A percentile compares a stretch with the other conserved stretches of the same genome.
phyloP scores from a whole-genome alignment of 2,329 filamentous ascomycete genomes.

The Hirsutella minnesotensis region DNA sequence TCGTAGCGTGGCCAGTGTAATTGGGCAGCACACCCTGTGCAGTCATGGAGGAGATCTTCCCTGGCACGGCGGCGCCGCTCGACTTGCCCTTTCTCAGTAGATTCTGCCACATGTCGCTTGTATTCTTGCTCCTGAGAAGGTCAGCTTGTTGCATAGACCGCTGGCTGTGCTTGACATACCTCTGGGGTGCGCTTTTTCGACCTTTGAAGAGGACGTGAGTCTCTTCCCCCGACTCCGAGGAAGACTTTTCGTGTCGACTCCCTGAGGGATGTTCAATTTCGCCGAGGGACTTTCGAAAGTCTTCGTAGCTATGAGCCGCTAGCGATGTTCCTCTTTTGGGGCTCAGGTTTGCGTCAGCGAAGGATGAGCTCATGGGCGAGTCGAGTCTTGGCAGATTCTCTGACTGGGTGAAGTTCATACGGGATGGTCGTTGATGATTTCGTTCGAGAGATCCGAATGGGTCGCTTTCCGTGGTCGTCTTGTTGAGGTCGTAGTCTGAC shows the following conservation, averaged over 20 bases:
- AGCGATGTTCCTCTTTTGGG: conserved; percentile 12
- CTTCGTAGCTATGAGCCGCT: conserved; percentile 13
- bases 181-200: conserved; percentile 15
- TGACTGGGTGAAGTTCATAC: conserved; percentile 20
- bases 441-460: conserved; percentile 11
- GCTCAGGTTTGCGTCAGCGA: conserved; percentile 11
- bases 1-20: conserved; percentile 39
- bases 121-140: conserved; percentile 23
- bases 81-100: conserved; percentile 41
- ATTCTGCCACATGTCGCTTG: conserved; percentile 34
- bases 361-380: conserved; percentile 9
- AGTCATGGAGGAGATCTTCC: conserved; percentile 39
- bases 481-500: not conserved
- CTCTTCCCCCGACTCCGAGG: conserved; percentile 20
- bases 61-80: conserved; percentile 31
- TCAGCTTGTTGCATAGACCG: too few species aligned
- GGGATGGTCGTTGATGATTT: conserved; percentile 7
- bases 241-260: conserved; percentile 12
- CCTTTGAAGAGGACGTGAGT: conserved; percentile 26
- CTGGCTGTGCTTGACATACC: too few species aligned
- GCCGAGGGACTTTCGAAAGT: conserved; percentile 14
- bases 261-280: conserved; percentile 2
- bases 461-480: conserved; percentile 7
- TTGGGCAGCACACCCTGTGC: conserved; percentile 43
- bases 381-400: conserved; percentile 16